Evolutionary conservation across 2,329 filamentous ascomycete genomes (phyloP), one percentile per base, ranked within the genome.

Genomic region (Acrodontium crateriforme): DNA sequence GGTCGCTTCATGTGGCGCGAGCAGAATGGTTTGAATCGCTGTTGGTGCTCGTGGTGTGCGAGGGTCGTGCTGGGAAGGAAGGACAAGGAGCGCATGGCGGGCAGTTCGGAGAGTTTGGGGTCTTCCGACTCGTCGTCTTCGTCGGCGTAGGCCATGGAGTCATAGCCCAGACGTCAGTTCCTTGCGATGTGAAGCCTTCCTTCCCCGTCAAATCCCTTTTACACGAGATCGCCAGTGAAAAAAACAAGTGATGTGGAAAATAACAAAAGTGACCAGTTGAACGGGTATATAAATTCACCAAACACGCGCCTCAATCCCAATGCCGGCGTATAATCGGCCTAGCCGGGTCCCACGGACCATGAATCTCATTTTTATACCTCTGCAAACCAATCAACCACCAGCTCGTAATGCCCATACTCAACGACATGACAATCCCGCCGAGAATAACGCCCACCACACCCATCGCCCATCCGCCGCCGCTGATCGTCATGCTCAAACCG

Each of bases 351-450:
- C 89, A 98, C 1, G 89, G 89, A 23, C 89, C 89, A 48, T 85
- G 82, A 41, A 98, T 94, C 58, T 95, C 89, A 53, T 95, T 95
- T 64, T 98, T 98, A 58, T 95, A 98, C 59, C 92, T 87, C 58
- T 98, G 89, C 54, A 98, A 56, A 6, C 84, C 81, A 47, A 98
- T 95, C 38, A 98, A 59, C 85, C 89, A 95, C 87, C 85, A 95
- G 50, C 83, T 92, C 53, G 85, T 94, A 9, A 84, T 78, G 2
- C 87, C 89, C 73, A 94, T 92, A 2, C 74, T 75, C 29, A 93
- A 53, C 4, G 75, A 72, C 1, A 79, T 77, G 13, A 83, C 62
- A 7, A 87, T 46, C n/a, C 74, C 70, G 4, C 82, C 82, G 5
- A 92, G 61, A 1, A 87, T 53, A 39, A 82, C 75, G 9, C 89